Conservation (phyloP, 2,329 filamentous ascomycete species). For the Trichoderma sp. region DNA sequence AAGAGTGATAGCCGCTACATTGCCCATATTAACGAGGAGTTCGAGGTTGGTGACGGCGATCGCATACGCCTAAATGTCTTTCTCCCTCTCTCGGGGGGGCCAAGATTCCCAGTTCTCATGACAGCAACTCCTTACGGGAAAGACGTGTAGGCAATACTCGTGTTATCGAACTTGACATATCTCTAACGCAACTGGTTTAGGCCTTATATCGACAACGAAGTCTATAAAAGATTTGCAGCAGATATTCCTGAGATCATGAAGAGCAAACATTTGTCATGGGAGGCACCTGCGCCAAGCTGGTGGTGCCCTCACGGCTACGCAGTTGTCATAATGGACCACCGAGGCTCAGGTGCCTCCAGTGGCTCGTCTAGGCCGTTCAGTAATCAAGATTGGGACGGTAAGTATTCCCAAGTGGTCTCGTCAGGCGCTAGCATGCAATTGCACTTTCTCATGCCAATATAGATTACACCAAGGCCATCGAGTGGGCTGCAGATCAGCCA, state of each 20-base stretch:
- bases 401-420: background rate
- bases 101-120: background rate
- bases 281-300: background rate
- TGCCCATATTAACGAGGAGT: too few relatives aligned
- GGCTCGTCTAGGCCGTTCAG: background rate
- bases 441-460: background rate
- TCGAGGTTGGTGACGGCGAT: too few relatives aligned
- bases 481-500: background rate
- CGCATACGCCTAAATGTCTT: too few relatives aligned
- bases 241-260: background rate
- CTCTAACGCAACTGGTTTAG: conserved; percentile 34
- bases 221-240: conserved; percentile 44
- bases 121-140: background rate
- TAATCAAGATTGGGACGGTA: too few relatives aligned
- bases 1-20: too few relatives aligned
- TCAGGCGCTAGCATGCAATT: background rate
- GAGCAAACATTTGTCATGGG: background rate
- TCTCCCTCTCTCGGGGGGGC: too few relatives aligned
- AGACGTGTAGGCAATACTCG: background rate
- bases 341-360: background rate
- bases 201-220: too few relatives aligned
- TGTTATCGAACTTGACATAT: background rate
- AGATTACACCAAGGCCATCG: background rate
- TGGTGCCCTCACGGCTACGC: background rate
- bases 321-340: background rate